phyloP scores from a whole-genome alignment of 805 yeast genomes.

The Saturnispora diversa region DNA sequence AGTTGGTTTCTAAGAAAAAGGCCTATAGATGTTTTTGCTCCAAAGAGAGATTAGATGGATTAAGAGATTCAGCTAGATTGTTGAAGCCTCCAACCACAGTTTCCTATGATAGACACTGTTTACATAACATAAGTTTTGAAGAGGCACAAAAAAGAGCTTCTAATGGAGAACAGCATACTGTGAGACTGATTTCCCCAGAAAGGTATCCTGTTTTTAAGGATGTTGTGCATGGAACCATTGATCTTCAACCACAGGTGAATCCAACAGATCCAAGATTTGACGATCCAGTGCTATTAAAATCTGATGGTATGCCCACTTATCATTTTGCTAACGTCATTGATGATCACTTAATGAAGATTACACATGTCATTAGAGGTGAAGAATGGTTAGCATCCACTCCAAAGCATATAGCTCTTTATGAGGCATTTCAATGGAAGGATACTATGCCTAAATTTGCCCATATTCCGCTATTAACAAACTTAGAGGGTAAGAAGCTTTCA shows the following conservation, averaged over 20 bases:
- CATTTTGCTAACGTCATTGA: constrained; percentile 95
- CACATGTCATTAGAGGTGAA: constrained; percentile 95
- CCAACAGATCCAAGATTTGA: constrained; percentile 67
- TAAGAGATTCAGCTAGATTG: constrained; percentile 65
- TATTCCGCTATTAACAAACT: constrained; percentile 76
- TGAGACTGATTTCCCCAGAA: constrained; percentile 74
- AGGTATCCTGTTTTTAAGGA: constrained; percentile 62
- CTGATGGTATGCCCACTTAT: constrained; percentile 94
- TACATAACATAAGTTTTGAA: constrained; percentile 33
- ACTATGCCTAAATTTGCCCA: constrained; percentile 66
- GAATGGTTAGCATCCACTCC: constrained; percentile 98
- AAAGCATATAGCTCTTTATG: constrained; percentile 79
- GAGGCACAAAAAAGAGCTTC: constrained; percentile 34
- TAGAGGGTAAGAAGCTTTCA: constrained; percentile 67
- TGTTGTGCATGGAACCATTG: constrained; percentile 65
- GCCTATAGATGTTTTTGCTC: constrained; percentile 89
- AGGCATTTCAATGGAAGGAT: constrained; percentile 77
- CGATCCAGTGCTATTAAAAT: constrained; percentile 81
- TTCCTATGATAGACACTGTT: constrained; percentile 82
- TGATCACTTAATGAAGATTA: constrained; percentile 85
- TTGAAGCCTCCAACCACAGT: constrained; percentile 85
- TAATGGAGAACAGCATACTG: constrained; percentile 37
- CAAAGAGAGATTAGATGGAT: constrained; percentile 59
- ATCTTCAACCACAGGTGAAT: constrained; percentile 76
- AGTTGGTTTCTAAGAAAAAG: constrained; percentile 50